Evolutionary conservation across 306 rosid species (phyloP), one percentile per base, ranked within the genome.

Genomic region (Pachyrhizus erosus): DNA sequence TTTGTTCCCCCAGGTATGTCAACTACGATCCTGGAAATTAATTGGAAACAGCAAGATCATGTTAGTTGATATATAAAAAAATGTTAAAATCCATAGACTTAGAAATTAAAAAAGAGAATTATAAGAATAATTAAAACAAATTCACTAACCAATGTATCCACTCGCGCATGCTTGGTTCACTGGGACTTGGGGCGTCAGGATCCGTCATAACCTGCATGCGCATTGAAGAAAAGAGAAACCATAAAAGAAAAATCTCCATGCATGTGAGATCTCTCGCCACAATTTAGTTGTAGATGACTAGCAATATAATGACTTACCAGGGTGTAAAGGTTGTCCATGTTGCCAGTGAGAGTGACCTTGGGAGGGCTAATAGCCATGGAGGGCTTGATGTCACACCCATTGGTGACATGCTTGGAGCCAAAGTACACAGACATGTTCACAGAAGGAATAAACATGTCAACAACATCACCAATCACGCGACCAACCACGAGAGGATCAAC

Each of bases 181-280:
- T 95, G 2, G 99, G 99, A 27, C 98, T 95, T 0, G 99, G 99
- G 9, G 99, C 98, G 69, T 95, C 98, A 0, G 99, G 99, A 48
- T 95, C 98, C 0, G 93, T 92, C 99, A 95, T 90, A n/a, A 95
- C 90, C 99, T 95, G 87, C 87, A 48, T 43, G 65, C 73, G 80
- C 2, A 31, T 27, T 23, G 9, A 54, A 27, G 23, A 52, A 68
- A 43, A 18, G 18, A 26, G 2, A 4, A 48, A 37, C 9, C 42
- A 27, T 27, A 27, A 27, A 27, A 27, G 31, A 27, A 27, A 27
- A 27, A 27, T 27, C 31, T 27, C 31, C 42, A 37, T 37, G 42
- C 42, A 37, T 37, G 42, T 37, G 42, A 37, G 37, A 33, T 33
- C 37, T 27, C 31, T 27, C 31, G 3, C 31, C 31, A 27, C 31